Percentiles rank a stretch among this genome's conserved stretches.
Conservation (phyloP, 495 filamentous ascomycete genomes). For the Tuber aestivum region DNA sequence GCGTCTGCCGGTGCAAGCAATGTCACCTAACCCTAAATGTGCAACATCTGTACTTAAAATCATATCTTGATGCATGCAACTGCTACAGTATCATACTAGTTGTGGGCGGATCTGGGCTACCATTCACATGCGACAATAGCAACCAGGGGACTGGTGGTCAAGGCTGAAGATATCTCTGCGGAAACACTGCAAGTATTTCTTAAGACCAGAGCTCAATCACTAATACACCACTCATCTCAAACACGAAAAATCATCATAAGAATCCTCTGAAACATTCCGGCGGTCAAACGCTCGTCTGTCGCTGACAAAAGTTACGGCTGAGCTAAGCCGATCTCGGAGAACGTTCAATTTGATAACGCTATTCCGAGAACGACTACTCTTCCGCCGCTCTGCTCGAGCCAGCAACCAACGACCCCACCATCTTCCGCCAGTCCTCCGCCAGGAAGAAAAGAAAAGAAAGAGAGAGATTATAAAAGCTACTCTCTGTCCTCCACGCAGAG, state of each 20-base stretch:
- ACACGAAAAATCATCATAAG: neutral
- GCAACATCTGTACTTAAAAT: neutral
- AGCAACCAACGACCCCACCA: neutral
- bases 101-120: neutral
- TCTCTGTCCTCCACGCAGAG: constrained; percentile 11
- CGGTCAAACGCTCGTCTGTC: neutral
- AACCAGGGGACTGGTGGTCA: neutral
- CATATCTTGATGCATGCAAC: neutral
- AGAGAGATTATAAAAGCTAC: neutral
- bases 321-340: neutral
- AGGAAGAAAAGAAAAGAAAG: neutral
- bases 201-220: neutral
- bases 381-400: neutral
- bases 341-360: neutral
- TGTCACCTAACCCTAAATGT: neutral
- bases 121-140: neutral
- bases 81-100: neutral
- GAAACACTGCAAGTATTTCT: neutral
- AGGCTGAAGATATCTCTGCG: neutral
- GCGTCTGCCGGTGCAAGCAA: no score
- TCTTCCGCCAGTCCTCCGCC: neutral
- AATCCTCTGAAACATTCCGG: neutral
- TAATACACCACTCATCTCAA: neutral
- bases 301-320: neutral
- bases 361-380: constrained; percentile 1